These are phyloP conservation scores for Cercospora janseana DNA, from an alignment of 2,329 filamentous ascomycete genomes.

Conservation along the genomic window DNA sequence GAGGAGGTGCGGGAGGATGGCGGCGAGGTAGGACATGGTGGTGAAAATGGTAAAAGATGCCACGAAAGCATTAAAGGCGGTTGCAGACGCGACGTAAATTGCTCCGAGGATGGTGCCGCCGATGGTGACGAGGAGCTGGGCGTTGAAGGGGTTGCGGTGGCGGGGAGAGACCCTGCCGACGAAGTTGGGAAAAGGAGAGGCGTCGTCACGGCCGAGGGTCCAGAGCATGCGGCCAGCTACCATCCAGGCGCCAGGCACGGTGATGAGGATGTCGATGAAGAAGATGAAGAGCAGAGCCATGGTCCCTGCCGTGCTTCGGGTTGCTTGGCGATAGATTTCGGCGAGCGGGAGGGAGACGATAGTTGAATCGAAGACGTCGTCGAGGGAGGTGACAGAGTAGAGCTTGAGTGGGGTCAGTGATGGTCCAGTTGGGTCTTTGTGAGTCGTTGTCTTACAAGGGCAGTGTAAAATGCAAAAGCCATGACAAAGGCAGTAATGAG, in stretches of 20 bases:
- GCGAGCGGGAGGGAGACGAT: conserved; percentile 56
- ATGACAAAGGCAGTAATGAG: conserved; percentile 54
- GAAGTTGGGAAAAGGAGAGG: conserved; percentile 53
- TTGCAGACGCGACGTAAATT: conserved; percentile 65
- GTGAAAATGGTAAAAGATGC: conserved; percentile 56
- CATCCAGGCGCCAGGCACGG: conserved; percentile 57
- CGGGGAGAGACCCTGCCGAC: conserved; percentile 49
- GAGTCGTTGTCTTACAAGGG: conserved; percentile 25
- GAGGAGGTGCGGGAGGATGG: conserved; percentile 55
- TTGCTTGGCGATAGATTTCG: conserved; percentile 60
- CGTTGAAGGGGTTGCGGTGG: conserved; percentile 55
- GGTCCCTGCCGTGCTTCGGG: conserved; percentile 41
- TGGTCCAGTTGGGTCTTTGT: not conserved
- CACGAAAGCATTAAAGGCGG: conserved; percentile 66
- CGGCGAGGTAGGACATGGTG: conserved; percentile 60
- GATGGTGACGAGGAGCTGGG: conserved; percentile 52
- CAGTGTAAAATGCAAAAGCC: conserved; percentile 46
- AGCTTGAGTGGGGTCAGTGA: conserved; percentile 34
- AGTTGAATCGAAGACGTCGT: conserved; percentile 50
- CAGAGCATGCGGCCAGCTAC: conserved; percentile 63
- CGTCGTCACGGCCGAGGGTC: conserved; percentile 58
- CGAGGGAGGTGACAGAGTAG: conserved; percentile 59
- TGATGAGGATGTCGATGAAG: conserved; percentile 51
- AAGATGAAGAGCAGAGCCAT: conserved; percentile 50
- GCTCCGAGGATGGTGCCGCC: conserved; percentile 58